Base-by-base conservation (phyloP, 129 eudicot species). In the Artemisia argyi region DNA sequence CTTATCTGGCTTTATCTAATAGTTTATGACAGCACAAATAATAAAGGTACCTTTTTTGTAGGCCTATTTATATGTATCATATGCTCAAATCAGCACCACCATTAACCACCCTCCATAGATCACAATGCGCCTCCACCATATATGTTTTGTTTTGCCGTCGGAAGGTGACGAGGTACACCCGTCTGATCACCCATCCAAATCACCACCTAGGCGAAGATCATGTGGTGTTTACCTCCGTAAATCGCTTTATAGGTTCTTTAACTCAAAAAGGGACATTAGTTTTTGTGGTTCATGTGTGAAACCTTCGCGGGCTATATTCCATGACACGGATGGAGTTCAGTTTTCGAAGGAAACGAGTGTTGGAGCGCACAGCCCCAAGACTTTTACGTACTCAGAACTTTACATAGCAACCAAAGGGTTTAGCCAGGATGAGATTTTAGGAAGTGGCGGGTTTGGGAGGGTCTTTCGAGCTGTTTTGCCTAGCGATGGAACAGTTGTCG, bases 381-480 rank as follows among this genome's bases (percentile, higher is more conserved):
- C 85, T 2, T 94, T 87, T 57, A 88, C 96, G 51, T 94, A 84
- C 51, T 78, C 99, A 0, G 99, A 94, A 81, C 96, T 94, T 5
- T 94, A 87, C 54, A 82, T 94, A 47, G 99, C 96, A 64, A 79
- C 89, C 4, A 88, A 83, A 53, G 99, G 97, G 26, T 94, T 94
- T 56, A 84, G 87, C 75, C 73, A 79, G n/a, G 77, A 79, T 7
- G 85, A 86, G 39, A 51, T 94, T 4, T 83, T 94, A 1, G 99
- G 99, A 2, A 90, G 93, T 60, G 99, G 99, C 17, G 97, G 99
- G 0, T 90, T 90, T 39, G 99, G 99, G 15, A 69, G 87, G 73
- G 99, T 90, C 5, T 94, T 78, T 63, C 55, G 77, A 53, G 97
- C 96, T 2, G 86, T 88, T 16, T 77, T 94, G 53, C 99, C 99